Percentiles rank a stretch among this genome's conserved stretches.
Conservation (phyloP, 1,139 yeast species). For the Candida sanyaensis region DNA sequence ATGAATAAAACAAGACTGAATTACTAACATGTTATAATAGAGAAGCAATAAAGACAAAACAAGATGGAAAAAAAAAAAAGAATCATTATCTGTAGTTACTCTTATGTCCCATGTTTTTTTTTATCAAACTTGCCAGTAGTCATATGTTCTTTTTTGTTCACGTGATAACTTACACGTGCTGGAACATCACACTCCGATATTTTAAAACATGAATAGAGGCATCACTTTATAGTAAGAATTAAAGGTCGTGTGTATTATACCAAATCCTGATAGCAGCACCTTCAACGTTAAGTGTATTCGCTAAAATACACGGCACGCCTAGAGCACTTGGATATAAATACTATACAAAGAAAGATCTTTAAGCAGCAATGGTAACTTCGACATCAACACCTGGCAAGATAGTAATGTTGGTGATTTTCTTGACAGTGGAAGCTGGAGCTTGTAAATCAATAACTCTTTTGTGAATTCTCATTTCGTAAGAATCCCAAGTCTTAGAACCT, state of each 20-base stretch:
- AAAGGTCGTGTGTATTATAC: constrained; percentile 20
- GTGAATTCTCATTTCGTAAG: constrained; percentile 99
- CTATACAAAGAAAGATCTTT: constrained; percentile 13
- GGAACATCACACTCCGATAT: too few relatives aligned
- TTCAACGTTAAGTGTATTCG: constrained; percentile 53
- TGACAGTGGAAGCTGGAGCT: constrained; percentile 93
- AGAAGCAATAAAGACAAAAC: too few relatives aligned
- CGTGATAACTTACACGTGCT: too few relatives aligned
- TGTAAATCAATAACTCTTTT: constrained; percentile 98
- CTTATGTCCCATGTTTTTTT: too few relatives aligned
- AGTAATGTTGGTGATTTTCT: constrained; percentile 93
- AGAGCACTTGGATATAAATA: constrained; percentile 49
- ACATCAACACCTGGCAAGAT: constrained; percentile 60
- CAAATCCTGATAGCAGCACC: constrained; percentile 65
- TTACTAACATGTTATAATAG: not conserved
- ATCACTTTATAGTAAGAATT: too few relatives aligned
- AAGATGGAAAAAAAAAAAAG: too few relatives aligned
- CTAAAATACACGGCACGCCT: constrained; percentile 60
- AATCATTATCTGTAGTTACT: too few relatives aligned
- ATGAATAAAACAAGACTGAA: too few relatives aligned
- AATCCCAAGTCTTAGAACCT: constrained; percentile 99
- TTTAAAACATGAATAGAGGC: too few relatives aligned
- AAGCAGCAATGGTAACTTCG: constrained; percentile 44
- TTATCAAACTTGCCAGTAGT: too few relatives aligned
- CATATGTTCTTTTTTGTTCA: too few relatives aligned